A percentile compares a stretch with the other conserved stretches of the same genome.
Conservation (phyloP, 1,284 basidiomycete genomes). For the Anthracocystis panici-leucophaei region DNA sequence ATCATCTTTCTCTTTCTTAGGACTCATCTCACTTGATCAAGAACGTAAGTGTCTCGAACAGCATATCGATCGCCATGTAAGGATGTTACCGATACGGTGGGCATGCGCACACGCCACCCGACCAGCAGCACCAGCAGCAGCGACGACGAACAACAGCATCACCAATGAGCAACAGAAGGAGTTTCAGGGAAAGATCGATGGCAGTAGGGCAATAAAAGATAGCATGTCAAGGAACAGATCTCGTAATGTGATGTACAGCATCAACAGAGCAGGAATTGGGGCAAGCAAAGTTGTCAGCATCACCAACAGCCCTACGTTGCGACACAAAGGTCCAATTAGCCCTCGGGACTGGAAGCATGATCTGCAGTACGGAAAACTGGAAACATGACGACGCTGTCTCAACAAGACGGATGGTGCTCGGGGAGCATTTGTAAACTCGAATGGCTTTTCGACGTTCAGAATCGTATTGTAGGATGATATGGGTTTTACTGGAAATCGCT, state of each 20-base stretch:
- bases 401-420: too few species aligned
- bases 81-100: neutral
- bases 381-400: neutral
- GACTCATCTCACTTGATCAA: slow-evolving; percentile 40
- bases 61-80: neutral
- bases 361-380: neutral
- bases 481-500: neutral
- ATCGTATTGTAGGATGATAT: neutral
- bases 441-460: neutral
- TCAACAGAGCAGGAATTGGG: too few species aligned
- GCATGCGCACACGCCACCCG: neutral
- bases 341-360: neutral
- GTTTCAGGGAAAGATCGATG: neutral
- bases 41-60: slow-evolving; percentile 33
- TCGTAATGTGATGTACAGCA: too few species aligned
- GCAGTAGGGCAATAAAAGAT: neutral
- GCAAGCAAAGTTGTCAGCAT: too few species aligned
- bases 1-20: slow-evolving; percentile 15
- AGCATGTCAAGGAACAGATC: too few species aligned
- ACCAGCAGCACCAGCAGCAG: slow-evolving; percentile 4
- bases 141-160: neutral
- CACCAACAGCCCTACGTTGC: too few species aligned
- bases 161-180: neutral
- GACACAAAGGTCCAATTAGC: too few species aligned
- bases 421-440: too few species aligned